Conservation (phyloP, 768 basidiomycete genomes). For the Lentinula raphanica region DNA sequence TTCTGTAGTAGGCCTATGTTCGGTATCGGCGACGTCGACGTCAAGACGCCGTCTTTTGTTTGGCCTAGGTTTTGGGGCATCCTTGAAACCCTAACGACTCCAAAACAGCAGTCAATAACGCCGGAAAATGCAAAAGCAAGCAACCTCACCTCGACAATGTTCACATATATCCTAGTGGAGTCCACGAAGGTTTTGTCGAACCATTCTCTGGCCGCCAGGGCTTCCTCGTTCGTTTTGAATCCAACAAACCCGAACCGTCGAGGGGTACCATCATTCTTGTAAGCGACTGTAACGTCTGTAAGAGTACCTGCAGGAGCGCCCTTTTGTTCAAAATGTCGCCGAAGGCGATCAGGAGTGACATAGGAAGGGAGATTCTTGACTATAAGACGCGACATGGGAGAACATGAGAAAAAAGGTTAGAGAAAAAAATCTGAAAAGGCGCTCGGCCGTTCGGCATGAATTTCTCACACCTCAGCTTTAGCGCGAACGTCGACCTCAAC, state of each 20-base stretch:
- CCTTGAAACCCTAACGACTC: conserved; percentile 53
- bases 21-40: conserved; percentile 17
- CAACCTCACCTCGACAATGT: conserved; percentile 66
- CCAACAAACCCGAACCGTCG: conserved; percentile 92
- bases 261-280: conserved; percentile 71
- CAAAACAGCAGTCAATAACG: conserved; percentile 4
- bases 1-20: conserved; percentile 2
- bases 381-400: conserved; percentile 73
- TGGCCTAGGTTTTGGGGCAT: conserved; percentile 61
- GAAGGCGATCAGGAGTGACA: conserved; percentile 57
- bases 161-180: conserved; percentile 69
- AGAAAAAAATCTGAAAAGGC: background rate
- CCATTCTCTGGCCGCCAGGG: conserved; percentile 70
- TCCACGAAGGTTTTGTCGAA: conserved; percentile 83
- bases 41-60: conserved; percentile 57
- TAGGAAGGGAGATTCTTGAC: conserved; percentile 76
- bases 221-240: conserved; percentile 77
- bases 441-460: background rate
- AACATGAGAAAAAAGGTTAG: background rate
- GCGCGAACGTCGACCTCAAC: background rate
- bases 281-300: conserved; percentile 83
- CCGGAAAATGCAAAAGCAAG: conserved; percentile 1
- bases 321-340: conserved; percentile 61
- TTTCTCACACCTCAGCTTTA: background rate
- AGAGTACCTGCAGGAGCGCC: conserved; percentile 61